Evolutionary conservation across 202 grass and related monocot genomes (phyloP).

Genomic region (Schoenoplectus tabernaemontani): DNA sequence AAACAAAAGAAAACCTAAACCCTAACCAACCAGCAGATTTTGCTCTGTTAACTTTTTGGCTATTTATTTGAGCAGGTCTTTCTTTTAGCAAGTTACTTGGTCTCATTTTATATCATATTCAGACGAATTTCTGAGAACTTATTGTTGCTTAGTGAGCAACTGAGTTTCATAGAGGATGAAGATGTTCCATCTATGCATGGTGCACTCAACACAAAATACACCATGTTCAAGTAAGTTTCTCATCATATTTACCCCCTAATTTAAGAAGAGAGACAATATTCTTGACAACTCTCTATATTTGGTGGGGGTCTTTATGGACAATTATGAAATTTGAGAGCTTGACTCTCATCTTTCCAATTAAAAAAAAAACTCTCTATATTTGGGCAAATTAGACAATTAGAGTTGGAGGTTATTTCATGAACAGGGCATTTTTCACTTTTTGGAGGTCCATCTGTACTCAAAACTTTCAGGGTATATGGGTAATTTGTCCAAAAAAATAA

Average conservation of each 20-base stretch:
- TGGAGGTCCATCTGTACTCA: not conserved
- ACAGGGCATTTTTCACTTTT: not conserved
- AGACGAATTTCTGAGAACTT: constrained; percentile 62
- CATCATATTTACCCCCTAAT: too few species aligned
- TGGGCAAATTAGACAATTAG: not conserved
- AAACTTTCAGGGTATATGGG: not conserved
- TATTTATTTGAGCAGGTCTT: constrained; percentile 38
- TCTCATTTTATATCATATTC: constrained; percentile 81
- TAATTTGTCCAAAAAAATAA: not conserved
- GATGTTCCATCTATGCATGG: constrained; percentile 62
- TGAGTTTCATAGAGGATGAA: constrained; percentile 70
- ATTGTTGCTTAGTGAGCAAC: constrained; percentile 53
- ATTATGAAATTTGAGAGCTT: too few species aligned
- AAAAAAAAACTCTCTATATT: constrained; percentile 8
- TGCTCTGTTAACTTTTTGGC: not conserved
- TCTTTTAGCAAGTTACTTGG: constrained; percentile 58
- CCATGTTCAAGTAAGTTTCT: constrained; percentile 75
- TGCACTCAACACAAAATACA: constrained; percentile 77
- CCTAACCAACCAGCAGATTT: not conserved
- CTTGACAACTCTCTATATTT: too few species aligned
- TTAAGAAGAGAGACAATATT: not conserved
- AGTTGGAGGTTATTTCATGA: not conserved
- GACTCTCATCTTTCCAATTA: too few species aligned
- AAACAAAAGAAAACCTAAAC: not conserved
- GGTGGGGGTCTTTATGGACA: too few species aligned